Conservation (phyloP, 768 basidiomycete genomes). For the Lentinula sp. region DNA sequence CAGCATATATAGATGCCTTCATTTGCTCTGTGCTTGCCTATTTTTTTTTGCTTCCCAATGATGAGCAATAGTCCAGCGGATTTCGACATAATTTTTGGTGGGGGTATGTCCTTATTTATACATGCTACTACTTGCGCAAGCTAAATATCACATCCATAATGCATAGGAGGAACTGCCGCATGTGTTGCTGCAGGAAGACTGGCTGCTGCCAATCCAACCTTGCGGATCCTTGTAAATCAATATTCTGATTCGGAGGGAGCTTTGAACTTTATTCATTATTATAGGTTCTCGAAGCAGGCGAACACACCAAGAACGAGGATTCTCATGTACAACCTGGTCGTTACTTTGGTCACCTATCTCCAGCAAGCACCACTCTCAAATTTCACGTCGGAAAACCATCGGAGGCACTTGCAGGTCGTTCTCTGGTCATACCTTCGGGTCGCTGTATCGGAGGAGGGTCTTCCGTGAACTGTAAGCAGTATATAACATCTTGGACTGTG, state of each 20-base stretch:
- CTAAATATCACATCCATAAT: neutral
- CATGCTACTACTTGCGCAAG: neutral
- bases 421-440: slow-evolving; percentile 23
- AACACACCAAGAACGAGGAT: slow-evolving; percentile 25
- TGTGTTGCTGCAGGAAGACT: slow-evolving; percentile 35
- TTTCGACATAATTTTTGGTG: slow-evolving; percentile 31
- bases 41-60: neutral
- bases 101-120: slow-evolving; percentile 15
- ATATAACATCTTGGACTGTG: too few relatives aligned
- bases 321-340: slow-evolving; percentile 35
- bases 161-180: slow-evolving; percentile 26
- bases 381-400: slow-evolving; percentile 26
- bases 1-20: neutral
- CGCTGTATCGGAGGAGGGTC: slow-evolving; percentile 41
- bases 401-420: slow-evolving; percentile 25
- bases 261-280: neutral
- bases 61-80: neutral
- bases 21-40: neutral
- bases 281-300: slow-evolving; percentile 33
- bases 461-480: slow-evolving; percentile 34
- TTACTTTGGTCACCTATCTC: slow-evolving; percentile 24
- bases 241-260: neutral
- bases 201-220: slow-evolving; percentile 24
- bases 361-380: slow-evolving; percentile 24
- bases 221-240: slow-evolving; percentile 28